Base-by-base conservation (phyloP, 1,139 yeast genomes). In the Scheffersomyces insectosa region DNA sequence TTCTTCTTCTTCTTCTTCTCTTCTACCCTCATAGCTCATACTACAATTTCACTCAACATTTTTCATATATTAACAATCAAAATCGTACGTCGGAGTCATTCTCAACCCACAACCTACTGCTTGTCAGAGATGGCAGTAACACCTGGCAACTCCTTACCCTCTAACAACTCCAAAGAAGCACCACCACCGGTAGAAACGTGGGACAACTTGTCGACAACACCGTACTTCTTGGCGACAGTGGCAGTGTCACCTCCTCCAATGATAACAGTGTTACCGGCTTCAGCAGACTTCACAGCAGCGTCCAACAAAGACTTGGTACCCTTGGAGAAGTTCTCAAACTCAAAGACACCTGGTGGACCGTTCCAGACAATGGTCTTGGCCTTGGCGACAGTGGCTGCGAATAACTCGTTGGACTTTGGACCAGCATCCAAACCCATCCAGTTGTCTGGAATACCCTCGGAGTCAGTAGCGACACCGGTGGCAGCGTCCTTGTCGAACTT, bases 201-300 rank as follows among this genome's bases (percentile, higher is more conserved):
- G 44, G 97, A 88, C 65, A 91, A 82, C 79, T 90, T 88, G 68
- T 88, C 95, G 61, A 88, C 93, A 54, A 83, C 96, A 66, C 96
- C 97, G 72, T 76, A 91, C 80, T 91, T 91, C 88, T 90, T 90
- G 62, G 97, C 97, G 56, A 90, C 98, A 57, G 98, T 91, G 56
- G 98, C 98, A 62, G 98, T 91, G 75, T 91, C 98, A 80, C 98
- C 98, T 83, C 98, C 98, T 70, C 98, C 98, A 61, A 91, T 86
- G 72, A 93, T 93, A 54, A 90, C 97, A 57, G 96, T 88, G 79
- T 89, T 85, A 65, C 96, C 97, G 49, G 80, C 80, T 69, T 82
- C 83, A 60, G 91, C 88, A 51, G 96, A 87, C 67, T 80, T 77
- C 58, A 89, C 95, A 62, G 85, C 84, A 57, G 93, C 96, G 55